Evolutionary conservation across 2,329 filamentous ascomycete genomes (phyloP).

Genomic region (Pseudogymnoascus sp.): DNA sequence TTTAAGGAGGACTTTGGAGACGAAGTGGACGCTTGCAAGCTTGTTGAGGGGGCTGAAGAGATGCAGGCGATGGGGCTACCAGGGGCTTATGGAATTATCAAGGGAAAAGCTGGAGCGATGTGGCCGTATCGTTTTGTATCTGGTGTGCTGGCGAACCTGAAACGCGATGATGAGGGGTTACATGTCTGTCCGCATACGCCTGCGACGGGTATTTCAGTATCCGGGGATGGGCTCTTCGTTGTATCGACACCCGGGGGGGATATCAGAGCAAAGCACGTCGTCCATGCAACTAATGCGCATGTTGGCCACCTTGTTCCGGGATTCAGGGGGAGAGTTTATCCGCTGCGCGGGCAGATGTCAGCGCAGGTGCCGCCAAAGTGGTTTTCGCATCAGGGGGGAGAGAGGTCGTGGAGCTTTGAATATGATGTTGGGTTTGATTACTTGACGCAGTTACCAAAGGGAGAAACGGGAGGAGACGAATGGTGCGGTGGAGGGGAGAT

Average conservation of each 20-base stretch:
- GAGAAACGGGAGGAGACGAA: background rate
- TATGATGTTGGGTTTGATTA: conserved; percentile 59
- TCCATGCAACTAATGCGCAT: conserved; percentile 53
- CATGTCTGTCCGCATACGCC: conserved; percentile 34
- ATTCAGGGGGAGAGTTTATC: conserved; percentile 39
- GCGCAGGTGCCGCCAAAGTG: conserved; percentile 37
- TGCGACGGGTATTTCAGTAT: conserved; percentile 24
- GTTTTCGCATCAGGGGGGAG: conserved; percentile 30
- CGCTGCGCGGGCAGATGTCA: conserved; percentile 43
- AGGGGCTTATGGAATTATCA: conserved; percentile 22
- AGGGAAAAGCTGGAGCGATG: conserved; percentile 37
- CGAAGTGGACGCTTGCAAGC: background rate
- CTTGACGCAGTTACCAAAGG: conserved; percentile 45
- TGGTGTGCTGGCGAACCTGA: conserved; percentile 32
- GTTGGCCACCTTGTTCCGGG: conserved; percentile 44
- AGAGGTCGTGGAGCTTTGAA: conserved; percentile 50
- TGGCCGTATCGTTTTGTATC: conserved; percentile 46
- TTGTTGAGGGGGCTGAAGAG: background rate
- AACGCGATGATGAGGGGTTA: background rate
- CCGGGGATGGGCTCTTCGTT: conserved; percentile 30
- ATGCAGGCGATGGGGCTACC: conserved; percentile 18
- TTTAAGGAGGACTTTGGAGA: background rate
- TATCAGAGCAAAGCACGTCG: conserved; percentile 42
- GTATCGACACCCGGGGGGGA: conserved; percentile 40
- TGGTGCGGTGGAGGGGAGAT: conserved; percentile 35